Base-by-base conservation (phyloP, 108 stramenopile genomes). In the Nannochloropsis gaditana region DNA sequence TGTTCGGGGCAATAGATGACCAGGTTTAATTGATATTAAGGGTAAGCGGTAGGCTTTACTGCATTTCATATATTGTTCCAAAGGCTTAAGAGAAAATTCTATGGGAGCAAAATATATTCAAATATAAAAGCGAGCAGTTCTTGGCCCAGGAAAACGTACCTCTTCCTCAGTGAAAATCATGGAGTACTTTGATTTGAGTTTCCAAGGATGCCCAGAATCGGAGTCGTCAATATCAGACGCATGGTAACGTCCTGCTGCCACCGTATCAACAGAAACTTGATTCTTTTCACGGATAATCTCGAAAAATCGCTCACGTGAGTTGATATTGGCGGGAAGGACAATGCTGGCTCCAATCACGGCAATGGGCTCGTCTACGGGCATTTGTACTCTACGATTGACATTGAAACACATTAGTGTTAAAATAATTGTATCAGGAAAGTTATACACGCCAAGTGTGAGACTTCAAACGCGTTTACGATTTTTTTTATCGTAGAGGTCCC, bases 101-200 rank as follows among this genome's bases (percentile, higher is more conserved):
- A 31, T 31, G 1, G 31, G 31, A 31, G 31, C 31, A 31, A 0
- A 31, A 31, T 31, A 31, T 31, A 31, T 31, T 31, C 31, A 31
- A 31, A 31, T 31, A 31, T 31, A 1, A 31, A 31, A 31, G 0
- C 31, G 31, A 31, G 31, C 31, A 31, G 1, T 31, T 31, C 31
- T 31, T n/a, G 59, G n/a, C 19, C 15, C 59, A 73, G n/a, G 59
- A 73, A 73, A 73, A 73, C 59, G 59, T 73, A 73, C 59, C 59
- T 73, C 59, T n/a, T 73, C 59, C 59, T 73, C 59, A 2, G 59
- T 73, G n/a, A 73, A 73, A n/a, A 73, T n/a, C 59, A 73, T 73
- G 59, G 59, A 73, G n/a, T 73, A 73, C 59, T 73, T 73, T 15
- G 59, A 73, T n/a, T 73, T 73, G 8, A 73, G 59, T 8, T 73